Evolutionary conservation across 192 early-diverging fungal species (phyloP), one percentile per base, ranked within the genome.

Genomic region (Coemansia sp.): DNA sequence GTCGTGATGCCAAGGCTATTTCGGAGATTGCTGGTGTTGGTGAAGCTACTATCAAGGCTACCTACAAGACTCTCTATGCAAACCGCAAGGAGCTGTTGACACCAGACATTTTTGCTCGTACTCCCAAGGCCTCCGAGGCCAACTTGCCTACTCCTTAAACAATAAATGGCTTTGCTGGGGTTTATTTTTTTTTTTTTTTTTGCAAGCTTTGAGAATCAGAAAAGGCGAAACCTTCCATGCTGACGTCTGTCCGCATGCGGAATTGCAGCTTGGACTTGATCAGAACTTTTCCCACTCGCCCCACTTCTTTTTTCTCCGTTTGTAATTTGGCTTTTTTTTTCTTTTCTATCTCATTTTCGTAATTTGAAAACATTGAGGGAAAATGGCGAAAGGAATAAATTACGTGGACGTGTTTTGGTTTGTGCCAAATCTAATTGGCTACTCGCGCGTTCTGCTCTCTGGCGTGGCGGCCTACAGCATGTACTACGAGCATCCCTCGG

Each of bases 31-130:
- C 92, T 23, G 94, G 94, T 64, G 94, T 95, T 31, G 95, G 95
- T 27, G 95, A 98, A 75, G 89, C 93, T 7, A 98, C 97, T 1
- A 90, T 98, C 67, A 94, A 93, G 77, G 92, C 89, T 67, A 89
- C 92, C 0, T 94, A 94, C 76, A 91, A 89, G 66, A 83, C 85
- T 15, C 70, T 94, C 10, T 91, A 88, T 70, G 73, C 58, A 19
- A 86, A 89, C 66, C 86, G 86, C 25, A 71, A 76, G 36, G 80
- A 77, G 21, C 69, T 98, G 42, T 72, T 88, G 68, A 72, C 67
- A 14, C 63, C 71, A 25, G 77, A 79, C 3, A 61, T 84, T 12
- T 62, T 84, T 34, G 69, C 48, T 11, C 68, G 74, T 41, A 61
- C 41, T 34, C 46, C 68, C 15, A 67, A 72, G 48, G 73, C 73